Percentiles rank a stretch among this genome's conserved stretches.
Evolutionary conservation across 2,329 filamentous ascomycete genomes (phyloP).

Genomic region (Harringtonia aguacate): DNA sequence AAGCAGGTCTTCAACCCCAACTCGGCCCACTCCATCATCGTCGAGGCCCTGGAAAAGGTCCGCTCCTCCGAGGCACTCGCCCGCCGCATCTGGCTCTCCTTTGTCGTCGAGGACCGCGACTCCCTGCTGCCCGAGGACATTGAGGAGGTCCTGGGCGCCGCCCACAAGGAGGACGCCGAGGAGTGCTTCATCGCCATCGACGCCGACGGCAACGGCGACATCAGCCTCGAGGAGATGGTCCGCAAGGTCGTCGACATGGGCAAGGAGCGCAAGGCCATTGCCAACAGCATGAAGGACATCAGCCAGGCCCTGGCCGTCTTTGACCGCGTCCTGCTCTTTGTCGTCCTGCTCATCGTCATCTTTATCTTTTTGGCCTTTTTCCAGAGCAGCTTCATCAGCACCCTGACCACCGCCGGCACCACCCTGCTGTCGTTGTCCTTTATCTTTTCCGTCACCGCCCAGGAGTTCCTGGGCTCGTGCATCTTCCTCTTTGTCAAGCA

Average conservation of each 20-base stretch:
- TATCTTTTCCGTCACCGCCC: slow-evolving; percentile 81
- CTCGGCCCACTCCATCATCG: slow-evolving; percentile 78
- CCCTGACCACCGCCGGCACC: slow-evolving; percentile 81
- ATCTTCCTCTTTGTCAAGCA: slow-evolving; percentile 99
- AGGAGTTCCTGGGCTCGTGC: slow-evolving; percentile 95
- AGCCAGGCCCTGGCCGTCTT: slow-evolving; percentile 87
- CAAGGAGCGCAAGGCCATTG: slow-evolving; percentile 77
- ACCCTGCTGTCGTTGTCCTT: slow-evolving; percentile 93
- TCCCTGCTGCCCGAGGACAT: slow-evolving; percentile 72
- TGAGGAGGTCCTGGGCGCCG: slow-evolving; percentile 71
- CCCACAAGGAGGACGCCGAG: slow-evolving; percentile 66
- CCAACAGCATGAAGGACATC: slow-evolving; percentile 93
- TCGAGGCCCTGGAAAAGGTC: slow-evolving; percentile 78
- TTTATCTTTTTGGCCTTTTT: slow-evolving; percentile 88
- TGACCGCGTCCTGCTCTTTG: slow-evolving; percentile 71
- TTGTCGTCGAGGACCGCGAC: slow-evolving; percentile 83
- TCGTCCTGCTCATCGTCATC: slow-evolving; percentile 70
- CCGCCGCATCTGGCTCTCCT: slow-evolving; percentile 96
- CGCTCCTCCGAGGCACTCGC: slow-evolving; percentile 82
- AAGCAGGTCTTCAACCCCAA: slow-evolving; percentile 92
- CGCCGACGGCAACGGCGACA: slow-evolving; percentile 82
- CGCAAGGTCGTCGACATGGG: slow-evolving; percentile 76
- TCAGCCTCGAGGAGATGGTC: slow-evolving; percentile 92
- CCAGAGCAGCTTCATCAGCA: slow-evolving; percentile 74
- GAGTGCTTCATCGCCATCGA: slow-evolving; percentile 78